Conservation (phyloP, 306 rosid species). For the Mimosa pudica region DNA sequence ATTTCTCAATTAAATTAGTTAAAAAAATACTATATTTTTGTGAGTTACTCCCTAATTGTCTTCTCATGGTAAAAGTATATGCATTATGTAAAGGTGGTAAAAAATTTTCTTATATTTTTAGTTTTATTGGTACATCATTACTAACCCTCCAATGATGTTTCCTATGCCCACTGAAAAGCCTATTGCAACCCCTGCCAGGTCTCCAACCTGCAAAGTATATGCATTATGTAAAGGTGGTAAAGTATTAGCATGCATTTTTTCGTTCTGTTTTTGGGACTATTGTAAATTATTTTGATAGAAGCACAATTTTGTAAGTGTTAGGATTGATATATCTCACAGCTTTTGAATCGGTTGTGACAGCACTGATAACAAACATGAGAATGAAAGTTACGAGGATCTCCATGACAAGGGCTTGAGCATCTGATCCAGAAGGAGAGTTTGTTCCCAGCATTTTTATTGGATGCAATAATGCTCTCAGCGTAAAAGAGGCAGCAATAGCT, state of each 20-base stretch:
- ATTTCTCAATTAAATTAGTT: too few relatives aligned
- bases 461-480: slow-evolving; percentile 49
- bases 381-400: slow-evolving; percentile 68
- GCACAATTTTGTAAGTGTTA: neutral
- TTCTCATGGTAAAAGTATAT: neutral
- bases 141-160: slow-evolving; percentile 85
- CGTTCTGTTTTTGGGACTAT: neutral
- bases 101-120: neutral
- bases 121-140: neutral
- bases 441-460: slow-evolving; percentile 60
- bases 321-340: slow-evolving; percentile 50
- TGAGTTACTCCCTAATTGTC: too few relatives aligned
- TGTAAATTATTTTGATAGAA: neutral
- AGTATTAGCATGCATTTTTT: neutral
- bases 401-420: slow-evolving; percentile 57
- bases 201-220: slow-evolving; percentile 50
- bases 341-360: slow-evolving; percentile 72
- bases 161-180: slow-evolving; percentile 79
- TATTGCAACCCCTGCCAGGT: slow-evolving; percentile 76
- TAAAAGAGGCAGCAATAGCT: slow-evolving; percentile 64
- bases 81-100: too few relatives aligned
- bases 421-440: slow-evolving; percentile 66
- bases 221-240: neutral
- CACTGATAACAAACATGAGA: slow-evolving; percentile 71
- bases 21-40: too few relatives aligned